phyloP scores from a whole-genome alignment of 2,329 filamentous ascomycete species.

The Penicillium carneum region DNA sequence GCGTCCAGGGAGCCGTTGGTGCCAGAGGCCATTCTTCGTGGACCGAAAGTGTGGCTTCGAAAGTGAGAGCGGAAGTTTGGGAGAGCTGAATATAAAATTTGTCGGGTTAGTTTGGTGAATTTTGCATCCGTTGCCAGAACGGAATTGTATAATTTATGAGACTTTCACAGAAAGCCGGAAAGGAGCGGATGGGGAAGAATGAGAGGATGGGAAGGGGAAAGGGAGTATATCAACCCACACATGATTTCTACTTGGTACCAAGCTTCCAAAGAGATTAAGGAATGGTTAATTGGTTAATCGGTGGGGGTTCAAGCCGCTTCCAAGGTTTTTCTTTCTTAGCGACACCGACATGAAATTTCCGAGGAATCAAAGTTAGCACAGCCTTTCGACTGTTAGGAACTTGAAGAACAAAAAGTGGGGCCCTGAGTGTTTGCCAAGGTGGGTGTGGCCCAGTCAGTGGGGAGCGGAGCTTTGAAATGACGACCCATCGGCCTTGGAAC shows the following conservation, averaged over 20 bases:
- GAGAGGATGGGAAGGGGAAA: not conserved
- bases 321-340: slow-evolving; percentile 5
- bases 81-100: slow-evolving; percentile 29
- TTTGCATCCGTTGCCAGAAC: slow-evolving; percentile 6
- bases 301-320: slow-evolving; percentile 30
- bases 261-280: slow-evolving; percentile 23
- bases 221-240: slow-evolving; percentile 27
- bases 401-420: slow-evolving; percentile 7
- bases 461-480: not conserved
- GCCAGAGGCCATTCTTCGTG: slow-evolving; percentile 42
- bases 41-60: slow-evolving; percentile 42
- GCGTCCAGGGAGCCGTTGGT: slow-evolving; percentile 43
- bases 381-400: slow-evolving; percentile 6
- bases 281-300: not conserved
- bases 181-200: slow-evolving; percentile 7
- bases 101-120: not conserved
- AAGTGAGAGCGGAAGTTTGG: slow-evolving; percentile 41
- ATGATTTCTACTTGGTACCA: slow-evolving; percentile 24
- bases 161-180: slow-evolving; percentile 14
- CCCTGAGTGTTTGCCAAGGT: not conserved
- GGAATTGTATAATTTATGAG: slow-evolving; percentile 5
- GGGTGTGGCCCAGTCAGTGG: slow-evolving; percentile 11
- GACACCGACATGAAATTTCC: slow-evolving; percentile 1
- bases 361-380: slow-evolving; percentile 16
- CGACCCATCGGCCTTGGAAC: not conserved